Conservation (phyloP, 345 rosid genomes). For the Ailanthus altissimus region DNA sequence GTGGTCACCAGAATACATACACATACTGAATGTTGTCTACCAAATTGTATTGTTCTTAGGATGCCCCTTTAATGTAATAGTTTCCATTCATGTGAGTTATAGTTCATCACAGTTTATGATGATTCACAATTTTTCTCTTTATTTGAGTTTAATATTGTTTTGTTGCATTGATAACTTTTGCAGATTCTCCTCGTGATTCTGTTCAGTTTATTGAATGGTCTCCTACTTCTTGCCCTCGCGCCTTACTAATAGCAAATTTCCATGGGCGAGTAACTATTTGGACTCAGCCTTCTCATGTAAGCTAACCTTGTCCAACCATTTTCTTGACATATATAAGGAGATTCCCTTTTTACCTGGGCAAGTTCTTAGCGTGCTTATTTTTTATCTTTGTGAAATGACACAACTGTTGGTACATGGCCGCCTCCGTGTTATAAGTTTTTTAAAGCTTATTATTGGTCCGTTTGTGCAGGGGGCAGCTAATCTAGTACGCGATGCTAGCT, state of each 20-base stretch:
- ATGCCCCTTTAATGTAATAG: neutral
- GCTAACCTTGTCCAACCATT: conserved; percentile 22
- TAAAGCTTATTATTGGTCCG: conserved; percentile 16
- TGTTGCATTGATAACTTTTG: conserved; percentile 24
- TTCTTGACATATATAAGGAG: conserved; percentile 1
- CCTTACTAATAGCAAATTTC: conserved; percentile 87
- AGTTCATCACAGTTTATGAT: neutral
- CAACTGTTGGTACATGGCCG: neutral
- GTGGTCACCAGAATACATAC: neutral
- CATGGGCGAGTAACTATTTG: conserved; percentile 95
- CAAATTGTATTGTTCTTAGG: neutral
- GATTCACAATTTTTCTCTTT: neutral
- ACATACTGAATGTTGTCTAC: neutral
- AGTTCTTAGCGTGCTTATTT: conserved; percentile 14
- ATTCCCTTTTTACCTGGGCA: conserved; percentile 11
- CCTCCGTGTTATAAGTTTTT: conserved; percentile 16
- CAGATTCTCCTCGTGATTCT: conserved; percentile 99
- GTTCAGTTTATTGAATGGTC: conserved; percentile 99
- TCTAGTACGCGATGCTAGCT: conserved; percentile 81
- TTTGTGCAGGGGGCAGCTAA: conserved; percentile 78
- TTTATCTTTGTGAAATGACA: neutral
- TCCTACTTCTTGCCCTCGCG: conserved; percentile 93
- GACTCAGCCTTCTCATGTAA: conserved; percentile 95
- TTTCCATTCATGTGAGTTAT: neutral
- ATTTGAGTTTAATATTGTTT: conserved; percentile 1